Evolutionary conservation across 441 rosid genomes (phyloP).

Genomic region (Cnidoscolus chayamansa): DNA sequence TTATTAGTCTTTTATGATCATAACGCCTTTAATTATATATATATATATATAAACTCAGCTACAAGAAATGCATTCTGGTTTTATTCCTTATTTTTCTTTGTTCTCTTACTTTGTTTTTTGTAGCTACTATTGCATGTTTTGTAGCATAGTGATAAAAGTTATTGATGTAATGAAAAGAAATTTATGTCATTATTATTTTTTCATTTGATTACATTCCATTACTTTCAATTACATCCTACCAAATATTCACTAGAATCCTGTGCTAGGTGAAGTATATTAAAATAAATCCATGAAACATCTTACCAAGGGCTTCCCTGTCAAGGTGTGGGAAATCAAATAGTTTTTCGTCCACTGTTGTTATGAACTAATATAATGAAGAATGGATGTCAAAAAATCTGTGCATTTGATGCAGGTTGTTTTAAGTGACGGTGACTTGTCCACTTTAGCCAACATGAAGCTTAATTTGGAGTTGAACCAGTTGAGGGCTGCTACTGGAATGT

Average conservation of each 20-base stretch:
- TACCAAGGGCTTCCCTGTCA: not conserved
- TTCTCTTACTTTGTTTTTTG: not conserved
- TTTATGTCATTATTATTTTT: no score
- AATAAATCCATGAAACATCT: not conserved
- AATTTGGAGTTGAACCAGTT: constrained; percentile 58
- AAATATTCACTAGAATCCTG: not conserved
- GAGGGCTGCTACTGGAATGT: constrained; percentile 28
- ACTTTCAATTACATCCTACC: no score
- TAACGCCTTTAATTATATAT: not conserved
- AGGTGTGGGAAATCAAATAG: not conserved
- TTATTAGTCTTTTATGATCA: not conserved
- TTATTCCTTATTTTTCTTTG: not conserved
- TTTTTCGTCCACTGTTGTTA: not conserved
- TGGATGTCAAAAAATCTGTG: not conserved
- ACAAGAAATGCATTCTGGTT: not conserved
- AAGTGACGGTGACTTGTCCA: constrained; percentile 69
- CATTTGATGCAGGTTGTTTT: constrained; percentile 54
- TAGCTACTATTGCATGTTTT: not conserved
- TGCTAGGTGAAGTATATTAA: no score
- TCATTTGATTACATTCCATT: no score
- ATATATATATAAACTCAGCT: no score
- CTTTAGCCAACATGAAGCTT: constrained; percentile 70
- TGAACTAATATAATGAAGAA: not conserved
- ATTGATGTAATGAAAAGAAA: no score
- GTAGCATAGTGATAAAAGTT: no score